These are phyloP conservation scores for Boeremia exigua DNA, from an alignment of 2,329 filamentous ascomycete genomes.

Conservation along the genomic window DNA sequence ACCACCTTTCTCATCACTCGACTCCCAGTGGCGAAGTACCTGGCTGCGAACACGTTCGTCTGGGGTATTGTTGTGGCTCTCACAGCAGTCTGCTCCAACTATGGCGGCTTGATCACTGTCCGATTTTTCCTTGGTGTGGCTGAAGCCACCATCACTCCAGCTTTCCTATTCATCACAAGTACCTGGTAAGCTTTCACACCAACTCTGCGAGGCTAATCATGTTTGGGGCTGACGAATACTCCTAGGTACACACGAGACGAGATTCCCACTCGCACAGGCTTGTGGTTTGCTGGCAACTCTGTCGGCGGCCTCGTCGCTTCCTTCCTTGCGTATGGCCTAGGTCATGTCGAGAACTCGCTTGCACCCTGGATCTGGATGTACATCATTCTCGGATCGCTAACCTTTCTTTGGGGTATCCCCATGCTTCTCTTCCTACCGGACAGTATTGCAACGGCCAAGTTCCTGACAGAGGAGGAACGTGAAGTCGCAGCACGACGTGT, in stretches of 20 bases:
- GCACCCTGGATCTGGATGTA: slow-evolving; percentile 13
- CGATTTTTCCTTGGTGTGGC: slow-evolving; percentile 9
- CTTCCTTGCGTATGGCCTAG: slow-evolving; percentile 9
- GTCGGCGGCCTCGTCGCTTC: slow-evolving; percentile 8
- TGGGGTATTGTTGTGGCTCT: slow-evolving; percentile 1
- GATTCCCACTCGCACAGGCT: slow-evolving; percentile 4
- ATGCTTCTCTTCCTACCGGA: slow-evolving; percentile 8
- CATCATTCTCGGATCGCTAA: slow-evolving; percentile 3
- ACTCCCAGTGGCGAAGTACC: neutral
- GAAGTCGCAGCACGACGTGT: slow-evolving; percentile 35
- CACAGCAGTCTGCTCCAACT: slow-evolving; percentile 3
- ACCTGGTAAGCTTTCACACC: slow-evolving; percentile 29
- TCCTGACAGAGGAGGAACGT: slow-evolving; percentile 6
- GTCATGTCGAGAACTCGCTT: slow-evolving; percentile 4
- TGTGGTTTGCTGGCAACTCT: slow-evolving; percentile 11
- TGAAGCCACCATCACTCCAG: slow-evolving; percentile 13
- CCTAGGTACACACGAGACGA: slow-evolving; percentile 12
- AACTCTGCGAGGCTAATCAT: slow-evolving; percentile 5
- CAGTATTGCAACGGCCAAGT: slow-evolving; percentile 5
- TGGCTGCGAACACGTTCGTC: neutral
- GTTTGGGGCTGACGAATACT: neutral
- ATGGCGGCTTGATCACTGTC: slow-evolving; percentile 2
- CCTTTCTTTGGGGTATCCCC: slow-evolving; percentile 7
- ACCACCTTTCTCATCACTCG: neutral
- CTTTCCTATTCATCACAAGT: slow-evolving; percentile 35